phyloP scores from a whole-genome alignment of 495 filamentous ascomycete genomes.

The Penicillium cataractarum region DNA sequence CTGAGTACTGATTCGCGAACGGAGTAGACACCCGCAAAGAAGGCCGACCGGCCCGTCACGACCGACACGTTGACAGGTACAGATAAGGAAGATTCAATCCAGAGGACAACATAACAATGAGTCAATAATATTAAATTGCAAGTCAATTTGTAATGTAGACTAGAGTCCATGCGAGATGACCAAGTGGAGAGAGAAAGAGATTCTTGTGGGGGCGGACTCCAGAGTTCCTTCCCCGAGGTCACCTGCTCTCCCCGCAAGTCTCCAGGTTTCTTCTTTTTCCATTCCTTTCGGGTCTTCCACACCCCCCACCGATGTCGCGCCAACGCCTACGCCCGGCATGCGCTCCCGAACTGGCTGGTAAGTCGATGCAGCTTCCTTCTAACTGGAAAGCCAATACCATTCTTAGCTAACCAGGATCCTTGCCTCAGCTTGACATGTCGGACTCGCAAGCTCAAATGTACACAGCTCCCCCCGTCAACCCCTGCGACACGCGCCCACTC shows the following conservation, averaged over 20 bases:
- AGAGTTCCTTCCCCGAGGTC: conserved; percentile 11
- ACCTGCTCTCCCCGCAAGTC: conserved; percentile 33
- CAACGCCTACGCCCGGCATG: conserved; percentile 46
- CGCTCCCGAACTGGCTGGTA: conserved; percentile 58
- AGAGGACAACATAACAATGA: too few species aligned
- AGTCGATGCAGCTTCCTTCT: conserved; percentile 17
- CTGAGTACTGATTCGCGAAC: not conserved
- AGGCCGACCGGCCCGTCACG: not conserved
- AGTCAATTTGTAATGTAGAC: not conserved
- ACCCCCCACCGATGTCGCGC: conserved; percentile 35
- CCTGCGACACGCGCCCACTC: conserved; percentile 3
- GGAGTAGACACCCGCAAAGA: not conserved
- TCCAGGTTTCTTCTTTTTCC: conserved; percentile 29
- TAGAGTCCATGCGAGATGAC: not conserved
- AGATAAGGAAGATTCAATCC: not conserved
- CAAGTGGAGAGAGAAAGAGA: conserved; percentile 2
- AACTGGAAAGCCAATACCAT: conserved; percentile 7
- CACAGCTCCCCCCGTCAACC: conserved; percentile 10
- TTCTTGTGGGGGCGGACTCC: conserved; percentile 1
- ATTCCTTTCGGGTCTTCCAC: conserved; percentile 12
- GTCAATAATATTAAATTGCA: too few species aligned
- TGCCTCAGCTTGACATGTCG: conserved; percentile 62
- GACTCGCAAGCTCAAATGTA: conserved; percentile 66
- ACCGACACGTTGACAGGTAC: not conserved
- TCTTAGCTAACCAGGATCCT: not conserved